Evolutionary conservation across 306 rosid genomes (phyloP).

Genomic region (Sicyos baderoa): DNA sequence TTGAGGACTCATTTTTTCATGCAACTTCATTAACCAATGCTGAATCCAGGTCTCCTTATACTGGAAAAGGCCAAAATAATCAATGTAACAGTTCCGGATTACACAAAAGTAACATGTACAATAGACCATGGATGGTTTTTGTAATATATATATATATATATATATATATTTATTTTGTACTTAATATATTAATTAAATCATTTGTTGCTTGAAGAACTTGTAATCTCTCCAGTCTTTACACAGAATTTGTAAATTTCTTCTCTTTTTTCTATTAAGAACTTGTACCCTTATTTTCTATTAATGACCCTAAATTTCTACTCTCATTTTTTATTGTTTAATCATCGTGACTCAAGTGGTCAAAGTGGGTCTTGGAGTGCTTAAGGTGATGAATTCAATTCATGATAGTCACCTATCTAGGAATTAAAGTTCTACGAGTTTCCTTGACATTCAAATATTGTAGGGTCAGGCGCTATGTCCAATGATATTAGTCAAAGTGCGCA

Average conservation of each 20-base stretch:
- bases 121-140: neutral
- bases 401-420: too few species aligned
- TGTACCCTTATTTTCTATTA: neutral
- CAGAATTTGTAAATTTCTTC: neutral
- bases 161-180: neutral
- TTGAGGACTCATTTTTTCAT: neutral
- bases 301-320: too few species aligned
- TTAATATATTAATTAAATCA: neutral
- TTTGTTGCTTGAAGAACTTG: slow-evolving; percentile 8
- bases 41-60: neutral
- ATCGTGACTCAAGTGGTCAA: too few species aligned
- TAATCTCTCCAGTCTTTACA: neutral
- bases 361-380: too few species aligned
- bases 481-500: too few species aligned
- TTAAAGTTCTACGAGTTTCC: too few species aligned
- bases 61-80: neutral
- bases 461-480: too few species aligned
- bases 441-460: too few species aligned
- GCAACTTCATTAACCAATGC: neutral
- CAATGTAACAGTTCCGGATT: slow-evolving; percentile 1
- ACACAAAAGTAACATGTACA: neutral
- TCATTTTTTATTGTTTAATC: too few species aligned
- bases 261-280: too few species aligned
- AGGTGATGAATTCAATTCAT: too few species aligned
- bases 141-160: too few species aligned